These are phyloP conservation scores for Oligophagozyma castellii DNA, from an alignment of 1,139 yeast genomes.

Conservation along the genomic window DNA sequence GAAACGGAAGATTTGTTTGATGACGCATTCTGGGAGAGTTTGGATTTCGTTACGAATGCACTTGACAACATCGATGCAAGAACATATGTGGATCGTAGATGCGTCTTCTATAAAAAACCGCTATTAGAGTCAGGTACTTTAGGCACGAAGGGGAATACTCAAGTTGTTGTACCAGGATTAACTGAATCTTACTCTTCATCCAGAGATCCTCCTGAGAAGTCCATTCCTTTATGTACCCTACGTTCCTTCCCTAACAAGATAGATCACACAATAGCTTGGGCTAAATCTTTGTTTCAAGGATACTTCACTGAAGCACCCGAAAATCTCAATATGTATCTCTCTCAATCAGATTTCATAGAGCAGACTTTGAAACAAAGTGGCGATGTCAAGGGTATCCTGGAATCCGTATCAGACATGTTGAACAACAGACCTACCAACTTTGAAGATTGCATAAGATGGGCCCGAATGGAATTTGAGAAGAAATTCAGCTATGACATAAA, in stretches of 20 bases:
- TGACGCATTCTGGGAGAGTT: slow-evolving; percentile 71
- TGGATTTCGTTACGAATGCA: slow-evolving; percentile 91
- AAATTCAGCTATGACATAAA: slow-evolving; percentile 75
- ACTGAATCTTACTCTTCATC: slow-evolving; percentile 94
- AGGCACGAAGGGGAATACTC: slow-evolving; percentile 97
- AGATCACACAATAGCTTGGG: slow-evolving; percentile 99
- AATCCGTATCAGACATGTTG: slow-evolving; percentile 60
- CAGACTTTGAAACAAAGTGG: slow-evolving; percentile 82
- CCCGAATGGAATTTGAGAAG: slow-evolving; percentile 74
- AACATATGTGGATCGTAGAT: slow-evolving; percentile 92
- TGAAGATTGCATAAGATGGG: slow-evolving; percentile 94
- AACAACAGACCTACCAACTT: slow-evolving; percentile 75
- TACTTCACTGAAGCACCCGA: slow-evolving; percentile 83
- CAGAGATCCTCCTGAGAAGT: slow-evolving; percentile 96
- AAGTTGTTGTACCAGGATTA: slow-evolving; percentile 81
- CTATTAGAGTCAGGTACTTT: slow-evolving; percentile 91
- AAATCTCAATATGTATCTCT: slow-evolving; percentile 77
- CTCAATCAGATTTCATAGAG: slow-evolving; percentile 89
- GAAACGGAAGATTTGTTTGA: slow-evolving; percentile 83
- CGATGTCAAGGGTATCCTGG: slow-evolving; percentile 77
- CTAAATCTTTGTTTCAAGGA: slow-evolving; percentile 90
- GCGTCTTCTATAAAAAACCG: slow-evolving; percentile 85
- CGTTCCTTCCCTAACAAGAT: slow-evolving; percentile 96
- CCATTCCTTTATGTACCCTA: slow-evolving; percentile 92
- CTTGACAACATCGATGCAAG: slow-evolving; percentile 96